Evolutionary conservation across 768 basidiomycete genomes (phyloP).

Genomic region (Sporobolomyces pararoseus): DNA sequence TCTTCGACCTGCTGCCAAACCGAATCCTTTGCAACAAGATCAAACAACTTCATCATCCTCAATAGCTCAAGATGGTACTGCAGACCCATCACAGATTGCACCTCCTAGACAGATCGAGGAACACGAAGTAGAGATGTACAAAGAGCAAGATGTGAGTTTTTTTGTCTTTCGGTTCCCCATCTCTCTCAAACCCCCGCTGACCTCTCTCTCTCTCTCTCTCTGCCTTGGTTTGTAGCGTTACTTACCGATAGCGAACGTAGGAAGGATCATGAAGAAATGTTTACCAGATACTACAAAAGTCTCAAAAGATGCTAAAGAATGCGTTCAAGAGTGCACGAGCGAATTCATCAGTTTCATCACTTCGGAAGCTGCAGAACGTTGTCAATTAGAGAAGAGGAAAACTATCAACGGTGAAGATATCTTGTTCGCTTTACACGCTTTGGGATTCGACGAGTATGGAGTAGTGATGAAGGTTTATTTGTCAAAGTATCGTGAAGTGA

Average conservation of each 20-base stretch:
- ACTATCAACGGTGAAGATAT: constrained; percentile 98
- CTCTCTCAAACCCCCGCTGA: not conserved
- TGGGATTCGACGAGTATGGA: constrained; percentile 89
- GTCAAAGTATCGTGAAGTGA: constrained; percentile 57
- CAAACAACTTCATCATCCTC: not conserved
- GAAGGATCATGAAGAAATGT: constrained; percentile 90
- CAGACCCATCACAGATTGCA: not conserved
- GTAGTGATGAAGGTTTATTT: constrained; percentile 89
- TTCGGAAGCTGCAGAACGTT: constrained; percentile 91
- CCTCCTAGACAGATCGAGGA: constrained; percentile 28
- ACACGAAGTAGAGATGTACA: constrained; percentile 38
- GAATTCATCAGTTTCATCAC: constrained; percentile 99
- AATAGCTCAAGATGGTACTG: not conserved
- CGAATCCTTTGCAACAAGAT: constrained; percentile 3
- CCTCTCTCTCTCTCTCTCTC: not conserved
- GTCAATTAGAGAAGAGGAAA: constrained; percentile 90
- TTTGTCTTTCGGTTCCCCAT: too few species aligned
- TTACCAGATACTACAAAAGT: constrained; percentile 90
- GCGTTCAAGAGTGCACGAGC: constrained; percentile 95
- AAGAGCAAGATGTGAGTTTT: constrained; percentile 39
- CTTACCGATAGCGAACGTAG: constrained; percentile 82
- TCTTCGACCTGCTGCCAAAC: not conserved
- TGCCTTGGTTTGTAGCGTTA: constrained; percentile 29
- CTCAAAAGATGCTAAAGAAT: constrained; percentile 96
- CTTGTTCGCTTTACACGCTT: constrained; percentile 81